phyloP scores from a whole-genome alignment of 176 grass and related monocot genomes.

The Tuctoria greenei region DNA sequence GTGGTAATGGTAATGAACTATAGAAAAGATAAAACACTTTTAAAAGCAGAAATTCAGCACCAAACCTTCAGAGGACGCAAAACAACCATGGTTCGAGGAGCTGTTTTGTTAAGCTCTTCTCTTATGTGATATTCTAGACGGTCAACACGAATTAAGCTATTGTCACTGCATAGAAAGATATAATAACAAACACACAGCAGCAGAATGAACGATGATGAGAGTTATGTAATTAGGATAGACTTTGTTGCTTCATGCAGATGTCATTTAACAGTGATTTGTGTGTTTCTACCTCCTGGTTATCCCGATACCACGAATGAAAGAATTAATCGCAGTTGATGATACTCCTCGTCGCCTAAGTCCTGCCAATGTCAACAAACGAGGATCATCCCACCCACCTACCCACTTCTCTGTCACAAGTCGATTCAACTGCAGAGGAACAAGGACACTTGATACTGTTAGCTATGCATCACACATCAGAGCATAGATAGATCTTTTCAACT shows the following conservation, averaged over 20 bases:
- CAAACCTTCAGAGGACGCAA: conserved; percentile 91
- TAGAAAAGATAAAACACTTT: conserved; percentile 5
- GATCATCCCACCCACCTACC: conserved; percentile 99
- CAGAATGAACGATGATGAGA: background rate
- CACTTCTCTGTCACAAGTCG: conserved; percentile 91
- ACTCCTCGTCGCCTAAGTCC: conserved; percentile 85
- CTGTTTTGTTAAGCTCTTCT: conserved; percentile 94
- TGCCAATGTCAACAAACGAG: conserved; percentile 85
- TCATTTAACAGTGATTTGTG: background rate
- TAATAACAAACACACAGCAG: conserved; percentile 11
- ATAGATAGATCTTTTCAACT: conserved; percentile 4
- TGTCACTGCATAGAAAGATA: conserved; percentile 73
- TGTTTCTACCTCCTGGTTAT: conserved; percentile 91
- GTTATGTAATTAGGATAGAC: background rate
- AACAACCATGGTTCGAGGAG: conserved; percentile 78
- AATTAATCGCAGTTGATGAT: conserved; percentile 83
- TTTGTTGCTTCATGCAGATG: conserved; percentile 1
- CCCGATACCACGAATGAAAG: conserved; percentile 94
- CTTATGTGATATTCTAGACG: conserved; percentile 94
- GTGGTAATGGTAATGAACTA: conserved; percentile 24
- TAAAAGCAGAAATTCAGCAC: conserved; percentile 12
- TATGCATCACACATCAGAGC: background rate
- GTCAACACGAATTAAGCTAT: conserved; percentile 86
- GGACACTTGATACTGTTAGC: background rate
- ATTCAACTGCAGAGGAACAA: conserved; percentile 61